phyloP scores from a whole-genome alignment of 2,329 filamentous ascomycete genomes.

The Pezicula rhizophila region DNA sequence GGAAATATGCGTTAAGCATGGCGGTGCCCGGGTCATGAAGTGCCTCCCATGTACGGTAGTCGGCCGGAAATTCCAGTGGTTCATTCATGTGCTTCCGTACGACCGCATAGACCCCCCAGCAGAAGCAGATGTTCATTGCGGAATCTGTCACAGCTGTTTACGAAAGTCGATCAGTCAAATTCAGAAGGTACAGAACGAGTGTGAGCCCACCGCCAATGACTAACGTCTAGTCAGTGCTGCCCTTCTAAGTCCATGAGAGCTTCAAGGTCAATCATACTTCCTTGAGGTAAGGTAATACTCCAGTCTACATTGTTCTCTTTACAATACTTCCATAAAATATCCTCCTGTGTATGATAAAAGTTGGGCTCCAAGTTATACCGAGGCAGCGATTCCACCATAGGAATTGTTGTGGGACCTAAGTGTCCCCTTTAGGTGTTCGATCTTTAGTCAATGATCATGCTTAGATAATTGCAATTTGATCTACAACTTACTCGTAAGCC shows the following conservation, averaged over 20 bases:
- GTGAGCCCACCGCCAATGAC: too few relatives aligned
- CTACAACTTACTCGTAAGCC: too few relatives aligned
- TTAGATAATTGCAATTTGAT: too few relatives aligned
- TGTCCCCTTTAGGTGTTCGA: too few relatives aligned
- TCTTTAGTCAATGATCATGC: too few relatives aligned
- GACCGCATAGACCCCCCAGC: conserved; percentile 43
- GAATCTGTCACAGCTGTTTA: conserved; percentile 39
- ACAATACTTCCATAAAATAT: conserved; percentile 39
- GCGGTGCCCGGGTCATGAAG: conserved; percentile 36
- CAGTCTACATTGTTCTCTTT: conserved; percentile 31
- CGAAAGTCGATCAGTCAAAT: too few relatives aligned
- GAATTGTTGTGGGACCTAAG: conserved; percentile 27
- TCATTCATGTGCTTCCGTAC: conserved; percentile 36
- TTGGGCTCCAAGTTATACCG: conserved; percentile 39
- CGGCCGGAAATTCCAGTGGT: conserved; percentile 37
- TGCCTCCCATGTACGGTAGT: conserved; percentile 37
- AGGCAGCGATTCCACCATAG: conserved; percentile 39
- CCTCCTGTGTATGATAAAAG: conserved; percentile 51
- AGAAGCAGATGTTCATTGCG: conserved; percentile 43
- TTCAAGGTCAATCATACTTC: too few relatives aligned
- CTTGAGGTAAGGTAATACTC: too few relatives aligned
- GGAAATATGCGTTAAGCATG: conserved; percentile 41
- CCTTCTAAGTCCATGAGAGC: too few relatives aligned
- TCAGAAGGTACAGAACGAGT: conserved; percentile 41
- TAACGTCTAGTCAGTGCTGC: too few relatives aligned